These are phyloP conservation scores for Trichoderma oligosporum DNA, from an alignment of 2,329 filamentous ascomycete genomes.

Conservation along the genomic window DNA sequence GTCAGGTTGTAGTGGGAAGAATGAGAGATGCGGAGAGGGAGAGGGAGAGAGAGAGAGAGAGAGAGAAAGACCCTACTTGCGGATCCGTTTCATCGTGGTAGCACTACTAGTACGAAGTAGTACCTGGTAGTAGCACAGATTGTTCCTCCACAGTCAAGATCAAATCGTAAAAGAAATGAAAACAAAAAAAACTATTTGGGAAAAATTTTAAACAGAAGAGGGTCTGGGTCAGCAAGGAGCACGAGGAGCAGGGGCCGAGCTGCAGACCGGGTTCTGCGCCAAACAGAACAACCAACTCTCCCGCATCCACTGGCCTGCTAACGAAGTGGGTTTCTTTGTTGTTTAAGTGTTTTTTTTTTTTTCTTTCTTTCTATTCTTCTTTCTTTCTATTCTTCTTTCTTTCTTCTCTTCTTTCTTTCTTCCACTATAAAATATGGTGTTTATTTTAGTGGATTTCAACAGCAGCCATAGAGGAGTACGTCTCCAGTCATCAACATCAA, in stretches of 20 bases:
- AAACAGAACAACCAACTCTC: not conserved
- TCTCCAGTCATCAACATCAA: too few relatives aligned
- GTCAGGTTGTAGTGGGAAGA: too few relatives aligned
- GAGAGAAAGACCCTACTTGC: not conserved
- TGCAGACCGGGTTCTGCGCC: slow-evolving; percentile 3
- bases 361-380: too few relatives aligned
- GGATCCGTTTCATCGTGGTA: not conserved
- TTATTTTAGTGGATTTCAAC: too few relatives aligned
- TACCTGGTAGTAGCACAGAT: too few relatives aligned
- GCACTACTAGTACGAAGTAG: too few relatives aligned
- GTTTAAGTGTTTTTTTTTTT: too few relatives aligned
- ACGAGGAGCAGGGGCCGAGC: slow-evolving; percentile 14
- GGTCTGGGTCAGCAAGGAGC: slow-evolving; percentile 2
- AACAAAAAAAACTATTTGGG: not conserved
- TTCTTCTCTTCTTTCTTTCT: too few relatives aligned
- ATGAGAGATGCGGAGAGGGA: not conserved
- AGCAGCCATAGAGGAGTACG: too few relatives aligned
- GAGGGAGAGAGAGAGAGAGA: not conserved
- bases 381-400: too few relatives aligned
- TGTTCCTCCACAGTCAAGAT: too few relatives aligned
- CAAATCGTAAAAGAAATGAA: not conserved
- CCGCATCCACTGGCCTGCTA: slow-evolving; percentile 10
- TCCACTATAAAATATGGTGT: too few relatives aligned
- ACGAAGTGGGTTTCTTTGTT: not conserved
- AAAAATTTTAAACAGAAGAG: not conserved